Base-by-base conservation (phyloP, 306 rosid genomes). In the Argentina anserina region DNA sequence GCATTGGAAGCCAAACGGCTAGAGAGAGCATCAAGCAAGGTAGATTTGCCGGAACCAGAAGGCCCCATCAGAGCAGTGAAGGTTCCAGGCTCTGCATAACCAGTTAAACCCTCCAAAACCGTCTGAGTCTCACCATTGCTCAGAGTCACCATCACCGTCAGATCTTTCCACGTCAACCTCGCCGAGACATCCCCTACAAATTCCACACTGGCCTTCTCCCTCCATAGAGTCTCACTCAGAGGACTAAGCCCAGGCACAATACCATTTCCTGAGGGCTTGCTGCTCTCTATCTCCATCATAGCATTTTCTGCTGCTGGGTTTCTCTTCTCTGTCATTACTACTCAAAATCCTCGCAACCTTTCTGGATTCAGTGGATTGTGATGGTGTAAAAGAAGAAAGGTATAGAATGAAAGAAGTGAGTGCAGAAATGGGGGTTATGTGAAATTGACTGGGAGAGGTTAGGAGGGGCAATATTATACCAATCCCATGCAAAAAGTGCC, bases 61-160 rank as follows among this genome's bases (percentile, higher is more conserved):
- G 99, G 99, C 0, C 99, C 99, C 99, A 95, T 95, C 56, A 95
- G 80, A 71, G 97, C 96, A 7, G 99, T 95, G 79, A 95, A 81
- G 50, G 83, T 80, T 12, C 99, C 99, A 17, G 99, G 99, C 74
- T 91, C 99, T 34, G 99, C 99, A 78, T 88, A 95, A 4, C 97
- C 99, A 70, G 87, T 87, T 11, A 91, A 77, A 18, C 91, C 92
- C 3, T 95, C 97, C 36, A 95, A 70, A 43, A 95, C 97, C n/a
- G 89, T 91, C 79, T 90, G 97, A 0, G 85, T 86, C 67, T 89
- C 97, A 26, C 99, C 99, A 39, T 88, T 88, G 58, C 85, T 79
- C 0, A 91, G 84, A 17, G 93, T 88, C 0, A 95, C 97, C 87
- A 76, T 95, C 70, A 95, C 99, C 3, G 97, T 95, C 73, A 95